Conservation (phyloP, 2,329 filamentous ascomycete species). For the Thermothelomyces thermophilus region DNA sequence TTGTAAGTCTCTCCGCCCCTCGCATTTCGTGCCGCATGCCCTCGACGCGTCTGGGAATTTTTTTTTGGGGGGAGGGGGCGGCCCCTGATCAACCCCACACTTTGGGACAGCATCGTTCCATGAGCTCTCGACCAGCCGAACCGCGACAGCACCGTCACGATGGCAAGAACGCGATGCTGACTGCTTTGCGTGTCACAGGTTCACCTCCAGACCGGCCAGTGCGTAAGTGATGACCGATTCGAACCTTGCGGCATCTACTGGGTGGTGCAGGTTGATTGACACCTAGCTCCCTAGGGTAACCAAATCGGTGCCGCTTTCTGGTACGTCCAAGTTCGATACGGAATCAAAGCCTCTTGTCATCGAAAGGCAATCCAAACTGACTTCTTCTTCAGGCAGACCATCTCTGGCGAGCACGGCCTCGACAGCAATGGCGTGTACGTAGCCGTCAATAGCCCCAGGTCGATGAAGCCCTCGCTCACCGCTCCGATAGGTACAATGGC, state of each 20-base stretch:
- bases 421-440: constrained; percentile 94
- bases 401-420: constrained; percentile 89
- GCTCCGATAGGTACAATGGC: constrained; percentile 74
- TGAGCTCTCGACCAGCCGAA: constrained; percentile 6
- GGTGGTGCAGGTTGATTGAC: constrained; percentile 32
- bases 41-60: constrained; percentile 24
- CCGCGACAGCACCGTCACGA: constrained; percentile 4
- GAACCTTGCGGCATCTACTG: constrained; percentile 1
- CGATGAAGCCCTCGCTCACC: constrained; percentile 24
- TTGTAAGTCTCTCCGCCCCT: constrained; percentile 49
- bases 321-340: constrained; percentile 42
- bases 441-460: constrained; percentile 8
- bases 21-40: constrained; percentile 5
- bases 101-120: constrained; percentile 4
- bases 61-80: too few species aligned
- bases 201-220: constrained; percentile 99
- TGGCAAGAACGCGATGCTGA: constrained; percentile 42
- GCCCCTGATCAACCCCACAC: constrained; percentile 29
- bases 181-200: constrained; percentile 61
- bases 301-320: constrained; percentile 99
- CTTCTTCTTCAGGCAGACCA: constrained; percentile 57
- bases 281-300: constrained; percentile 68
- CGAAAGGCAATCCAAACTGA: constrained; percentile 32
- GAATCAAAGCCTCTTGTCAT: neutral
- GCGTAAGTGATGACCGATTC: constrained; percentile 55